phyloP scores from a whole-genome alignment of 805 yeast species.

The Candida vaughaniae region DNA sequence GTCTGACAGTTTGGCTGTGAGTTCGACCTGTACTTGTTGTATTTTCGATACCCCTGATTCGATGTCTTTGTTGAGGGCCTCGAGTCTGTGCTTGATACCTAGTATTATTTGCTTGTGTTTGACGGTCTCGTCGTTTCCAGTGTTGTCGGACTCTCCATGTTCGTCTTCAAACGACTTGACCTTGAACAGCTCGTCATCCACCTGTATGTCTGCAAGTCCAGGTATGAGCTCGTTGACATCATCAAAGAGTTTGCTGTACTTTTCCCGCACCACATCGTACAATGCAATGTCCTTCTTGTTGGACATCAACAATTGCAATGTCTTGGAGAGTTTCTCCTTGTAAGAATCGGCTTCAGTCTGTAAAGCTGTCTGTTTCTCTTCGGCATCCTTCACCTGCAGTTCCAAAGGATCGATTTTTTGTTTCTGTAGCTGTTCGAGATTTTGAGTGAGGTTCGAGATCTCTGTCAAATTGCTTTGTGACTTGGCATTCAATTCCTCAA shows the following conservation, averaged over 20 bases:
- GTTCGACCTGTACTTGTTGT: no score
- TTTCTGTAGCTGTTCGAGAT: not conserved
- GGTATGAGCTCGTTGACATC: constrained; percentile 10
- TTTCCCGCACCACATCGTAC: constrained; percentile 12
- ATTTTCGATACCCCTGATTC: not conserved
- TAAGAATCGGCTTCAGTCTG: not conserved
- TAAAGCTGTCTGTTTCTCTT: not conserved
- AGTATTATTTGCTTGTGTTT: constrained; percentile 4
- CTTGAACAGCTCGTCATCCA: constrained; percentile 9
- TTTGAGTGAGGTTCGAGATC: no score
- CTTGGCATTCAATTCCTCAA: not conserved
- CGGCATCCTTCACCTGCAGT: not conserved
- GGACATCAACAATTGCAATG: constrained; percentile 1
- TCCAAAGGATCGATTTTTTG: not conserved
- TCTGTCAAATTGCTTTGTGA: no score
- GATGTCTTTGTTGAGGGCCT: constrained; percentile 1
- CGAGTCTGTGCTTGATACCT: constrained; percentile 2
- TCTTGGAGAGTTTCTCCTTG: constrained; percentile 1
- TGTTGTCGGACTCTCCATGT: constrained; percentile 1
- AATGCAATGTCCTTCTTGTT: constrained; percentile 6
- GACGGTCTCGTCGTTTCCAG: constrained; percentile 13
- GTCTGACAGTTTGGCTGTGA: not conserved
- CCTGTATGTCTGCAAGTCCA: constrained; percentile 8
- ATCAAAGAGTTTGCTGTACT: constrained; percentile 6
- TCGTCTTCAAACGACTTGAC: not conserved